Evolutionary conservation across 768 basidiomycete genomes (phyloP).

Genomic region (Termitomyces sp.): DNA sequence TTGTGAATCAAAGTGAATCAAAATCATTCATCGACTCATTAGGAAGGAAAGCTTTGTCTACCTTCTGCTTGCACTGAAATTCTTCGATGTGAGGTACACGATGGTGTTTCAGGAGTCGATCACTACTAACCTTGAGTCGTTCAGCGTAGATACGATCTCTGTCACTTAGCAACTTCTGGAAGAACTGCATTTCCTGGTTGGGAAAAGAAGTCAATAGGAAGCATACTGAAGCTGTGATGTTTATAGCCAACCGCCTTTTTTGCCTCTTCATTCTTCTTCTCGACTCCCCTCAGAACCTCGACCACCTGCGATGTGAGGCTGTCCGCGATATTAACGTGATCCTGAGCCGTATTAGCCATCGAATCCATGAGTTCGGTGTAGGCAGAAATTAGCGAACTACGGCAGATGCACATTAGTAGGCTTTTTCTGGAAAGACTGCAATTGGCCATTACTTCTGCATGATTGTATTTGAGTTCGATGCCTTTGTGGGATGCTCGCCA

Average conservation of each 20-base stretch:
- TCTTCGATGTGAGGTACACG: not conserved
- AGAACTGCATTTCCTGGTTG: constrained; percentile 64
- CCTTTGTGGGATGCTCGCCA: constrained; percentile 66
- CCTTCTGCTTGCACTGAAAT: constrained; percentile 62
- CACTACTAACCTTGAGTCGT: constrained; percentile 58
- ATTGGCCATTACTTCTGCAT: constrained; percentile 42
- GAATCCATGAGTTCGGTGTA: constrained; percentile 67
- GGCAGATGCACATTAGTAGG: constrained; percentile 8
- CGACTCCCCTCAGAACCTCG: constrained; percentile 58
- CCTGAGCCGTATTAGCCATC: constrained; percentile 57
- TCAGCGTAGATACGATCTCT: constrained; percentile 67
- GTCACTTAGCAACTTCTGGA: constrained; percentile 66
- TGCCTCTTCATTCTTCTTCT: constrained; percentile 58
- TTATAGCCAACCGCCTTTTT: constrained; percentile 57
- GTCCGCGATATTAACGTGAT: constrained; percentile 68
- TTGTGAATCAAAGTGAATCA: constrained; percentile 24
- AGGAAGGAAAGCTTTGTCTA: constrained; percentile 15
- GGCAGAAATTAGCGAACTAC: constrained; percentile 70
- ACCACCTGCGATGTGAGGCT: constrained; percentile 54
- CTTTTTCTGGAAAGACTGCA: not conserved
- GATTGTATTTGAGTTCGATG: constrained; percentile 49
- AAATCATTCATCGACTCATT: constrained; percentile 14
- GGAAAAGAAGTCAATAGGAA: constrained; percentile 4
- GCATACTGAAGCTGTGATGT: not conserved
- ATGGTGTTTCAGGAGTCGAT: constrained; percentile 4